A percentile compares a stretch with the other conserved stretches of the same genome.
These are phyloP conservation scores for Gleditsia sinensis DNA, from an alignment of 306 rosid species.

Conservation along the genomic window DNA sequence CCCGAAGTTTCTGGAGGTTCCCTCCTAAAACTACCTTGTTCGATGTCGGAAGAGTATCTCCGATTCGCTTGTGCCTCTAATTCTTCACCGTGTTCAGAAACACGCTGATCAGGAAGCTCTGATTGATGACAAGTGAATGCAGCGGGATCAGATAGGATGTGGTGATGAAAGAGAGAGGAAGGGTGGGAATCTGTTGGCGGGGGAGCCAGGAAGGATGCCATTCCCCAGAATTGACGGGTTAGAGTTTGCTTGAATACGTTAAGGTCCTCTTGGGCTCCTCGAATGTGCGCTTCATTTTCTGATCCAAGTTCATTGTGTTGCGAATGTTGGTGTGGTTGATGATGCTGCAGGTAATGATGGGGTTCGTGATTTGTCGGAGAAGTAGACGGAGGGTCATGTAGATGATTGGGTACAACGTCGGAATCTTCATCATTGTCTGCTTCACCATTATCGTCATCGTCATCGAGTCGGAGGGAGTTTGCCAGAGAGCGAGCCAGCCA, in stretches of 20 bases:
- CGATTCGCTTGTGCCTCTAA: constrained; percentile 11
- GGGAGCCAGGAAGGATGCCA: constrained; percentile 85
- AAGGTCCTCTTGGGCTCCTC: constrained; percentile 83
- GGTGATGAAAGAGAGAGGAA: constrained; percentile 24
- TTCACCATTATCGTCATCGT: constrained; percentile 31
- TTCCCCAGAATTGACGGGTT: constrained; percentile 89
- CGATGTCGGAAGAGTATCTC: not conserved
- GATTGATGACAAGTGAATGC: constrained; percentile 23
- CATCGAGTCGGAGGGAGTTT: constrained; percentile 72
- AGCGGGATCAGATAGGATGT: constrained; percentile 23
- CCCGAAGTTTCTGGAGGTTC: constrained; percentile 7
- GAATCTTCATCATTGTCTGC: constrained; percentile 27
- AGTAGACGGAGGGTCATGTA: constrained; percentile 35
- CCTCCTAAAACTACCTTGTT: not conserved
- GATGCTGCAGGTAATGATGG: constrained; percentile 1
- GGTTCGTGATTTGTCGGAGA: constrained; percentile 20
- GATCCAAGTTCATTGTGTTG: constrained; percentile 34
- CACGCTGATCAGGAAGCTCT: constrained; percentile 25
- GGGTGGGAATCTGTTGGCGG: constrained; percentile 45
- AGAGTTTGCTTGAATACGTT: constrained; percentile 78
- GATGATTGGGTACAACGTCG: constrained; percentile 40
- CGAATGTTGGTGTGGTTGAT: constrained; percentile 15
- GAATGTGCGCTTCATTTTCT: constrained; percentile 47
- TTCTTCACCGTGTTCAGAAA: constrained; percentile 23
- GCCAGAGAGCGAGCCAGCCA: constrained; percentile 87